Evolutionary conservation across 164 flowering plant genomes (phyloP).

Genomic region (Stephania cephalantha): DNA sequence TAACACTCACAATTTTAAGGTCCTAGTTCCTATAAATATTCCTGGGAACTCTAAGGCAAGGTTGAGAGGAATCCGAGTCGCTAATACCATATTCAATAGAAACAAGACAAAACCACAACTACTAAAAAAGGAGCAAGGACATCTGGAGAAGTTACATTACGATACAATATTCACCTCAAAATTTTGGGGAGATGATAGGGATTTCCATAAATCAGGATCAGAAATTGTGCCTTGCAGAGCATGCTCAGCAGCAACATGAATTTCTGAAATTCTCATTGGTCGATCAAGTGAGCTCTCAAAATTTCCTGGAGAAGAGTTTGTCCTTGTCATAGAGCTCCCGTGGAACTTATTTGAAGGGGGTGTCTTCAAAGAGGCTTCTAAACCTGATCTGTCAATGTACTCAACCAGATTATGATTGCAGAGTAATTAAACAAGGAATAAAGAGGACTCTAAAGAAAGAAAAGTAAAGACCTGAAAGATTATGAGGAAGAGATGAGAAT

Average conservation of each 20-base stretch:
- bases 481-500: not conserved
- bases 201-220: constrained; percentile 56
- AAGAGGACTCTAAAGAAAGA: constrained; percentile 5
- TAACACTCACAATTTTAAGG: too few species aligned
- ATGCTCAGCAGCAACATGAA: constrained; percentile 88
- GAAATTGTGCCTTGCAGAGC: constrained; percentile 71
- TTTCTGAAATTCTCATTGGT: constrained; percentile 95
- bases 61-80: not conserved
- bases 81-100: not conserved
- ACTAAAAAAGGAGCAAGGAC: not conserved
- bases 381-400: constrained; percentile 60
- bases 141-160: not conserved
- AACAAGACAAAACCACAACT: not conserved
- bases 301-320: constrained; percentile 75
- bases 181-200: constrained; percentile 60
- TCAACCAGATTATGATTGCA: constrained; percentile 16
- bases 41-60: too few species aligned
- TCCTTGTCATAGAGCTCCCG: constrained; percentile 53
- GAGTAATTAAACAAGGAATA: not conserved
- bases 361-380: constrained; percentile 36
- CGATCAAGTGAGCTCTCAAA: constrained; percentile 78
- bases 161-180: constrained; percentile 60
- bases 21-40: too few species aligned
- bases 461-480: not conserved
- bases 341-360: constrained; percentile 45